Evolutionary conservation across 2,329 filamentous ascomycete genomes (phyloP).

Genomic region (Fusarium burgessii): DNA sequence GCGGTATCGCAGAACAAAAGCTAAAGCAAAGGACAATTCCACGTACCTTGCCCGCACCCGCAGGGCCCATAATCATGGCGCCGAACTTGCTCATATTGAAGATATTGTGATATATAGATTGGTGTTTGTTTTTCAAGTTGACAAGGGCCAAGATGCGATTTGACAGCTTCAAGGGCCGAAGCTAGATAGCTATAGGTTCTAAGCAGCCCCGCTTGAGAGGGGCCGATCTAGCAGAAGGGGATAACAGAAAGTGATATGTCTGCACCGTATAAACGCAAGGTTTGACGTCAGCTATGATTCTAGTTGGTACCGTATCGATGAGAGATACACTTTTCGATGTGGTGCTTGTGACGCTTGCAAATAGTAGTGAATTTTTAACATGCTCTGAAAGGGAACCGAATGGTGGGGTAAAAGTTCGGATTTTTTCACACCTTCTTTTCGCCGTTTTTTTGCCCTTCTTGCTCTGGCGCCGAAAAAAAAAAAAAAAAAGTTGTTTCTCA

Average conservation of each 20-base stretch:
- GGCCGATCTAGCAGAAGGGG: background rate
- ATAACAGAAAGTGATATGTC: background rate
- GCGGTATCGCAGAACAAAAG: constrained; percentile 12
- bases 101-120: constrained; percentile 21
- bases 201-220: constrained; percentile 35
- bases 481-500: constrained; percentile 12
- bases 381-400: constrained; percentile 16
- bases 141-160: constrained; percentile 24
- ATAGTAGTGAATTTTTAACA: constrained; percentile 33
- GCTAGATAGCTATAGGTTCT: constrained; percentile 26
- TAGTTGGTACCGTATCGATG: constrained; percentile 14
- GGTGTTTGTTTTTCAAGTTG: constrained; percentile 21
- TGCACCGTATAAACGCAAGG: constrained; percentile 4
- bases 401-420: constrained; percentile 41
- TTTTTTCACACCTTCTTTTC: constrained; percentile 7
- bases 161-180: constrained; percentile 18
- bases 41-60: constrained; percentile 88
- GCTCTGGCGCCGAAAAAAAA: background rate
- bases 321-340: constrained; percentile 15
- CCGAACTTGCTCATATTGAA: constrained; percentile 90
- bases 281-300: background rate
- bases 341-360: constrained; percentile 17
- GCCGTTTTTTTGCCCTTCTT: constrained; percentile 12
- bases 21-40: constrained; percentile 9
- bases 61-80: constrained; percentile 94